These are phyloP conservation scores for Dipodascus albidus DNA, from an alignment of 805 yeast genomes.

Conservation along the genomic window DNA sequence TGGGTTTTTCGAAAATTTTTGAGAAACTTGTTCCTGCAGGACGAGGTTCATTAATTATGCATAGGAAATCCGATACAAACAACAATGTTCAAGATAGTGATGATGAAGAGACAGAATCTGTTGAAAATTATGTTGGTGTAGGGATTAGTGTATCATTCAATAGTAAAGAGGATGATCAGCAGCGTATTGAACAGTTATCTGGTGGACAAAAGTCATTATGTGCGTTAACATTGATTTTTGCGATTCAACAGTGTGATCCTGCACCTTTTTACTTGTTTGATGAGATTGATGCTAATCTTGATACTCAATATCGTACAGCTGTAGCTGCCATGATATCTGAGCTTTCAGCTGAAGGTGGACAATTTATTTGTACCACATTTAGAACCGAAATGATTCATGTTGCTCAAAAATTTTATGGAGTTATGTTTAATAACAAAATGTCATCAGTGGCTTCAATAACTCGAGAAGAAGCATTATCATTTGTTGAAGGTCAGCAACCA, in stretches of 20 bases:
- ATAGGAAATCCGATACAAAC: slow-evolving; percentile 25
- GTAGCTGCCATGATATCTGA: slow-evolving; percentile 67
- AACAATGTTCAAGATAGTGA: slow-evolving; percentile 18
- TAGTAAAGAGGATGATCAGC: slow-evolving; percentile 74
- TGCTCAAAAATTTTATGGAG: slow-evolving; percentile 83
- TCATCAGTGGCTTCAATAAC: slow-evolving; percentile 65
- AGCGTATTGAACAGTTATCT: slow-evolving; percentile 77
- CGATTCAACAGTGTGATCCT: slow-evolving; percentile 91
- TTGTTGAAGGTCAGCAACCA: slow-evolving; percentile 49
- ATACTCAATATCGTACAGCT: slow-evolving; percentile 79
- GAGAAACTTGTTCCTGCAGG: slow-evolving; percentile 78
- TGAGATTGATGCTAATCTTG: slow-evolving; percentile 93
- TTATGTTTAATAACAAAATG: slow-evolving; percentile 69
- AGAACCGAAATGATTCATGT: slow-evolving; percentile 84
- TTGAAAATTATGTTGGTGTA: slow-evolving; percentile 66
- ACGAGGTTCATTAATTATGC: slow-evolving; percentile 61
- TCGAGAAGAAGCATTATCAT: slow-evolving; percentile 64
- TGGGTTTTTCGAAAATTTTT: slow-evolving; percentile 63
- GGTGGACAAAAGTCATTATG: slow-evolving; percentile 98
- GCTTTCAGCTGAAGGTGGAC: slow-evolving; percentile 52
- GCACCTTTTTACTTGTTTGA: slow-evolving; percentile 95
- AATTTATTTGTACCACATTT: slow-evolving; percentile 93
- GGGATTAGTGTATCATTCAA: slow-evolving; percentile 84
- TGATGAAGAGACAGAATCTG: slow-evolving; percentile 18
- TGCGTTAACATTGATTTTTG: slow-evolving; percentile 86